phyloP scores from a whole-genome alignment of 2,329 filamentous ascomycete species.

The Seiridium cupressi region DNA sequence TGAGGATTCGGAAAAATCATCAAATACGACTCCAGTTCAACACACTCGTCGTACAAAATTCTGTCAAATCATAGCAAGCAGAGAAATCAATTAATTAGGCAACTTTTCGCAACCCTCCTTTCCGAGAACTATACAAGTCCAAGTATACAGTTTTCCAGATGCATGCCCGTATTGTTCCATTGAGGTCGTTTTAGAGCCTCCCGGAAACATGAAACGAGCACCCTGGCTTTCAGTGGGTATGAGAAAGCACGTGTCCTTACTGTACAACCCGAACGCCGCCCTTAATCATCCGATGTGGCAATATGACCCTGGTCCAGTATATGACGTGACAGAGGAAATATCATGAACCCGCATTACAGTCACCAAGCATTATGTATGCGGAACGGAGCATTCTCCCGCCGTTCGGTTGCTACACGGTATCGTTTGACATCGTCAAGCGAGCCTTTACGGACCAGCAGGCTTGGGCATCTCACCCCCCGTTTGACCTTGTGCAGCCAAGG shows the following conservation, averaged over 20 bases:
- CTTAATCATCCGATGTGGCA: neutral
- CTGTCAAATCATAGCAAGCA: neutral
- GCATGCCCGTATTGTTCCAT: neutral
- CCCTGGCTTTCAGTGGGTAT: slow-evolving; percentile 3
- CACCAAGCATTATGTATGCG: neutral
- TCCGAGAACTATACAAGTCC: neutral
- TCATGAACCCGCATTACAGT: neutral
- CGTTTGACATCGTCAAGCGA: neutral
- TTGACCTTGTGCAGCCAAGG: slow-evolving; percentile 52
- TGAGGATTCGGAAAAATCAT: too few relatives aligned
- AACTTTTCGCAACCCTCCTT: slow-evolving; percentile 1
- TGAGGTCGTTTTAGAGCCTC: neutral
- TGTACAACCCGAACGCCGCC: slow-evolving; percentile 4
- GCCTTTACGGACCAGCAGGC: slow-evolving; percentile 35
- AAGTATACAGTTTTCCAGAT: neutral
- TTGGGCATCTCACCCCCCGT: slow-evolving; percentile 32
- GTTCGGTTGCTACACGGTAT: neutral
- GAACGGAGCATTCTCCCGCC: neutral
- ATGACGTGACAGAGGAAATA: neutral
- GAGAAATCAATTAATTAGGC: neutral
- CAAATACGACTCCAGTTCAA: too few relatives aligned
- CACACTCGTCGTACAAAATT: neutral
- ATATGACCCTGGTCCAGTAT: neutral
- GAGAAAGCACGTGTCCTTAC: neutral
- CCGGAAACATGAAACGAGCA: neutral